Evolutionary conservation across 78 protist genomes (phyloP).

Genomic region (Diacronema lutheri): DNA sequence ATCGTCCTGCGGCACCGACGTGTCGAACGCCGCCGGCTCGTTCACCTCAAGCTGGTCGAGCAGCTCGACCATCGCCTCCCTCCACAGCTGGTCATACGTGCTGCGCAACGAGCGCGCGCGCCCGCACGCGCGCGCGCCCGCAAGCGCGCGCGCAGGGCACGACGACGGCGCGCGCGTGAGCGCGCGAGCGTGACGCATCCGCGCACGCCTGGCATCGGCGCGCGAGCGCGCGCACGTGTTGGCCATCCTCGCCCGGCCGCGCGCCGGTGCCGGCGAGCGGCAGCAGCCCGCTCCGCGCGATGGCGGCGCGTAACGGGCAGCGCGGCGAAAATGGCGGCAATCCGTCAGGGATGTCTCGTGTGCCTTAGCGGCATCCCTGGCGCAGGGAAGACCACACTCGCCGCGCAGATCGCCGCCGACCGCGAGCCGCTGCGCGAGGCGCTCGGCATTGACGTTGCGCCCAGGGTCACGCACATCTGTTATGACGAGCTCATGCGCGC

Average conservation of each 20-base stretch:
- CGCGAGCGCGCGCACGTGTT: too few relatives aligned
- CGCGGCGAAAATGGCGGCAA: too few relatives aligned
- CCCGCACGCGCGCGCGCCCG: neutral
- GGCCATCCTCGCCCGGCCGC: too few relatives aligned
- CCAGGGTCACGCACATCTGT: neutral
- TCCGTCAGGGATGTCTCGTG: too few relatives aligned
- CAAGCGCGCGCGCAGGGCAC: neutral
- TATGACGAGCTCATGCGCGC: neutral
- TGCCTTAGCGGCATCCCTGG: neutral
- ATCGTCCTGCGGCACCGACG: neutral
- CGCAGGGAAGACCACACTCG: neutral
- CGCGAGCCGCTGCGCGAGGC: neutral
- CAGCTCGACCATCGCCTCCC: slow-evolving; percentile 48
- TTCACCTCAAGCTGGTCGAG: slow-evolving; percentile 29
- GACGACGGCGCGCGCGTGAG: too few relatives aligned
- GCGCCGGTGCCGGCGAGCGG: too few relatives aligned
- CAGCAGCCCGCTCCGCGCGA: too few relatives aligned
- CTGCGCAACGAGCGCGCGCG: neutral
- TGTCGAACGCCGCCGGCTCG: neutral
- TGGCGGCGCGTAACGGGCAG: too few relatives aligned
- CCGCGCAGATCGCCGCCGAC: neutral
- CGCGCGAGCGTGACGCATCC: too few relatives aligned
- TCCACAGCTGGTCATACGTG: slow-evolving; percentile 40
- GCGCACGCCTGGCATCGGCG: too few relatives aligned
- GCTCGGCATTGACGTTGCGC: neutral